A percentile compares a stretch with the other conserved stretches of the same genome.
Conservation (phyloP, 2,329 filamentous ascomycete genomes). For the Aspergillus ruber region DNA sequence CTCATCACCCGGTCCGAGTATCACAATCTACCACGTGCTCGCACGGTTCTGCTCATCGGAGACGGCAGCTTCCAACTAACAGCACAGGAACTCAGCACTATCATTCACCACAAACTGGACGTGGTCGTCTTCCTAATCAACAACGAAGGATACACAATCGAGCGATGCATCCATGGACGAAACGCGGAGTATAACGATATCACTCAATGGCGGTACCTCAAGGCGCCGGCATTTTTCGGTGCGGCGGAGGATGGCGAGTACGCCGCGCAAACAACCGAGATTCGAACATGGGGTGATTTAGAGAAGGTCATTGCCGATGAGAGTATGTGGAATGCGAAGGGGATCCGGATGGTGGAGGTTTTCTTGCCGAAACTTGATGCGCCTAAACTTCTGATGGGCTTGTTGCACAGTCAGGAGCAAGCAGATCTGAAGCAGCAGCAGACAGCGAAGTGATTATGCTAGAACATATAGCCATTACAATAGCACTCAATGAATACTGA, state of each 20-base stretch:
- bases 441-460: not conserved
- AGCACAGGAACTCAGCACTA: conserved; percentile 59
- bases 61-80: conserved; percentile 63
- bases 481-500: too few relatives aligned
- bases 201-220: conserved; percentile 47
- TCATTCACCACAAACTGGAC: conserved; percentile 50
- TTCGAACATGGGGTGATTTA: conserved; percentile 43
- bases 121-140: conserved; percentile 50
- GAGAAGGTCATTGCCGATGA: conserved; percentile 33
- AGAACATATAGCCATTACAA: not conserved
- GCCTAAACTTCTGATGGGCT: conserved; percentile 23
- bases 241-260: conserved; percentile 28
- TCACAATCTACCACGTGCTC: conserved; percentile 16
- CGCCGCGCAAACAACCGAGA: conserved; percentile 35
- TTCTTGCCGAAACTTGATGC: conserved; percentile 35
- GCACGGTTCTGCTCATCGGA: conserved; percentile 55
- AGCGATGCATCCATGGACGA: conserved; percentile 52
- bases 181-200: conserved; percentile 51
- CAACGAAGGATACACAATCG: conserved; percentile 56
- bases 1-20: conserved; percentile 6
- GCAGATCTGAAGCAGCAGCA: conserved; percentile 16
- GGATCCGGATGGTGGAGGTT: conserved; percentile 39
- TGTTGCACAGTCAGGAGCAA: conserved; percentile 26
- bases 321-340: conserved; percentile 31
- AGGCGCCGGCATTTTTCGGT: conserved; percentile 46